Base-by-base conservation (phyloP, 768 basidiomycete genomes). In the Boletus edulis region DNA sequence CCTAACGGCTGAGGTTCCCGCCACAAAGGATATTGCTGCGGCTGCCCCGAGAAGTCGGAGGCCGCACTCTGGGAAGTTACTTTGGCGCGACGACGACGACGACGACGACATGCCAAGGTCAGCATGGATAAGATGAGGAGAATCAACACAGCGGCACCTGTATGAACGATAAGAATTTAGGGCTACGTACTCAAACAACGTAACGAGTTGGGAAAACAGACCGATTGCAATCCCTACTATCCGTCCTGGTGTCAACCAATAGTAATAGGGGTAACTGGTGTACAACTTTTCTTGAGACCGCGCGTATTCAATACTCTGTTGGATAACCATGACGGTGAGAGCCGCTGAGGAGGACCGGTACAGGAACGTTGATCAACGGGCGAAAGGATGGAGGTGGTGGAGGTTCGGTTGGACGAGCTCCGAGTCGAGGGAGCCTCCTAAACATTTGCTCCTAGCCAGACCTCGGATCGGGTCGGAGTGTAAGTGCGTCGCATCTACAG, bases 171-270 rank as follows among this genome's bases (percentile, higher is more conserved):
- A 15, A 63, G 32, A 12, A 39, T 7, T 18, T 14, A 11, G 7
- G 34, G 2, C 17, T 5, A 17, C 6, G 39, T 4, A 1, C 20
- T 29, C 13, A 3, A 24, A 41, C 8, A 17, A 7, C 4, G 2
- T 12, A 20, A 18, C 1, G n/a, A 32, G 3, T 24, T 20, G 27
- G 27, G 22, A n/a, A 9, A 32, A 55, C 67, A 18, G 8, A 72
- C 68, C 70, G 42, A 70, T 9, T 14, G 61, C 59, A 5, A 70
- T 43, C 13, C 62, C 68, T 17, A 32, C 62, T 51, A 70, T 66
- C 20, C 70, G 64, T 5, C 54, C 66, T 13, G 66, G 66, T 9
- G 68, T 46, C 40, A 69, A 34, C 63, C 68, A 64, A 27, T 59
- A 51, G 34, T 46, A 20, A 48, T 55, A 60, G 53, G 55, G 29